Evolutionary conservation across 495 filamentous ascomycete genomes (phyloP).

Genomic region (Hypoxylon crocopeplum): DNA sequence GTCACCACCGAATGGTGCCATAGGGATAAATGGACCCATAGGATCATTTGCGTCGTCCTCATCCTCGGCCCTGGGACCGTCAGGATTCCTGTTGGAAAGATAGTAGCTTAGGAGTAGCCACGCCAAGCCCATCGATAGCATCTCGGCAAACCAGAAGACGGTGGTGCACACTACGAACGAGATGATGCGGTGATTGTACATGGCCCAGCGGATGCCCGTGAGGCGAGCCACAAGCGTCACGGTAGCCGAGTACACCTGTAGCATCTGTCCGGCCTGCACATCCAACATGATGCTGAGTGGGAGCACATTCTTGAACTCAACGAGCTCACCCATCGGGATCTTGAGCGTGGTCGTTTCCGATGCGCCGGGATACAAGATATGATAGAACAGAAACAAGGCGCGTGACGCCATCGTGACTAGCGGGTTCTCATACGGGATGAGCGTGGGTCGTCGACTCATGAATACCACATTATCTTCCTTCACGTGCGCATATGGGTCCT

Average conservation of each 20-base stretch:
- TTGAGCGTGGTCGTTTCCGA: constrained; percentile 62
- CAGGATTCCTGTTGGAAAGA: constrained; percentile 12
- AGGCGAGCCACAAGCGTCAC: constrained; percentile 76
- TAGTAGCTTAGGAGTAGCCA: constrained; percentile 61
- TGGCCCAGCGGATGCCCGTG: constrained; percentile 78
- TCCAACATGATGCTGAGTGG: constrained; percentile 68
- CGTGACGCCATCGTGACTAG: constrained; percentile 46
- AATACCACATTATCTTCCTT: constrained; percentile 42
- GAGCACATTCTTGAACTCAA: constrained; percentile 67
- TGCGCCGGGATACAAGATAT: constrained; percentile 45
- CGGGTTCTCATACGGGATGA: constrained; percentile 51
- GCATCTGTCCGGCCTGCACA: constrained; percentile 66
- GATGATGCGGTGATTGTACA: constrained; percentile 78
- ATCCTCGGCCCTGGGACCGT: constrained; percentile 31
- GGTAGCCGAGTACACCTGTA: constrained; percentile 76
- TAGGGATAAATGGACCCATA: neutral
- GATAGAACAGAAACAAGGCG: constrained; percentile 52
- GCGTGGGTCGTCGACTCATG: constrained; percentile 45
- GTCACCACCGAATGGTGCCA: neutral
- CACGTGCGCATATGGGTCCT: constrained; percentile 29
- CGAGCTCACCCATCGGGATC: constrained; percentile 73
- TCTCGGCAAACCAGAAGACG: constrained; percentile 76
- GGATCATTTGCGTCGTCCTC: constrained; percentile 39
- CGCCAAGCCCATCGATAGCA: constrained; percentile 63
- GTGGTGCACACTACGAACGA: constrained; percentile 70